phyloP scores from a whole-genome alignment of 2,329 filamentous ascomycete genomes.

The Epichloe sibirici region DNA sequence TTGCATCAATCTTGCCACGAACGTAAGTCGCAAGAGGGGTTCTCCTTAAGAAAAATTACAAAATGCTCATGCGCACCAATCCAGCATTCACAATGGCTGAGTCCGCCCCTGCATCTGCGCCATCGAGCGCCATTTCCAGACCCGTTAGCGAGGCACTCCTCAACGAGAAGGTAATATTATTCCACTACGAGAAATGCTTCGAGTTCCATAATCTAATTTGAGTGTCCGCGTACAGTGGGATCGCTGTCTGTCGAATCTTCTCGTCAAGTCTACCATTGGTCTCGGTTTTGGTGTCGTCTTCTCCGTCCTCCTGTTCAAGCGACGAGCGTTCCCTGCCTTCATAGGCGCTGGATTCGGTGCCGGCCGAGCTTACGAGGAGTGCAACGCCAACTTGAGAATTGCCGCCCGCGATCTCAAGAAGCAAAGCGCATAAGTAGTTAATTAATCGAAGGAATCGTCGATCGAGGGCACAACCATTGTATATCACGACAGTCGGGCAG shows the following conservation, averaged over 20 bases:
- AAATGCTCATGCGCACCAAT: slow-evolving; percentile 4
- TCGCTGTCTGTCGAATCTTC: slow-evolving; percentile 90
- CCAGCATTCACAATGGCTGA: slow-evolving; percentile 36
- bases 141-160: slow-evolving; percentile 95
- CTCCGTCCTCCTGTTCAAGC: slow-evolving; percentile 95
- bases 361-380: slow-evolving; percentile 95
- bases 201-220: slow-evolving; percentile 10
- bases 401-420: slow-evolving; percentile 46
- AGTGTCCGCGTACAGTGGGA: slow-evolving; percentile 62
- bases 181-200: neutral
- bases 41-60: neutral
- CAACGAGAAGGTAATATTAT: slow-evolving; percentile 79
- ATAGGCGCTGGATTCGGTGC: slow-evolving; percentile 90
- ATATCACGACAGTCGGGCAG: slow-evolving; percentile 15
- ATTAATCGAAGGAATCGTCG: neutral
- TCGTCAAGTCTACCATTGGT: slow-evolving; percentile 92
- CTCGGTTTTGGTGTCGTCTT: slow-evolving; percentile 97
- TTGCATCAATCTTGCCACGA: slow-evolving; percentile 2
- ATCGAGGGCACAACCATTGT: slow-evolving; percentile 10
- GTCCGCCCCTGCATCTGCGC: slow-evolving; percentile 32
- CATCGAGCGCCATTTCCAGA: slow-evolving; percentile 56
- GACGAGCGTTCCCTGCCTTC: slow-evolving; percentile 94
- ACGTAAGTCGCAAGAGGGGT: neutral
- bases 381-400: slow-evolving; percentile 67
- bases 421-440: slow-evolving; percentile 25